Base-by-base conservation (phyloP, 2,329 filamentous ascomycete genomes). In the Akanthomyces lecanii region DNA sequence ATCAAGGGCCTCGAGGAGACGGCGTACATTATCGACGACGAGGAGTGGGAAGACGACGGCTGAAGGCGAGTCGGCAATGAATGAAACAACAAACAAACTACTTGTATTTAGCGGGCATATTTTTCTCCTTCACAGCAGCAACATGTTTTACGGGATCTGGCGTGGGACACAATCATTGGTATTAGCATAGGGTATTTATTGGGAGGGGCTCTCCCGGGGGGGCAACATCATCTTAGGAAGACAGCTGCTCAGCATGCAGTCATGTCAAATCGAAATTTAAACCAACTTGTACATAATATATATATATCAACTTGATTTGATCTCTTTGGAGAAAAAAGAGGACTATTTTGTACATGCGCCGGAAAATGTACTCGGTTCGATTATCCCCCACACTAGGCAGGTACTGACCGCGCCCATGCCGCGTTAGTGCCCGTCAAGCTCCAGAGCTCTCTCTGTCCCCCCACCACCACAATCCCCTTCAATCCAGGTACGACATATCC, bases 1-100 rank as follows among this genome's bases (percentile, higher is more conserved):
- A 73, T 91, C 45, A 80, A 77, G 65, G 86, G 82, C 2, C 71
- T 92, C 52, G 86, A 91, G 67, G 83, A 89, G 72, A 91, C 87
- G 11, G 87, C 82, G 48, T 72, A 71, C 14, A 70, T 83, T 33
- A 71, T 78, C 33, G 81, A 83, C 30, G 82, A 85, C 48, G 79
- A 82, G 51, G 77, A 78, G 18, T 73, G 73, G 25, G 48, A 58
- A 48, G 53, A 63, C 21, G 60, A 64, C 11, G 61, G 56, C 23
- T 58, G 28, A 61, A 28, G 2, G 21, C 28, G 11, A 11, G n/a
- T 42, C 7, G 25, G 6, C 23, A n/a, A 33, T 30, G 11, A 18
- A 33, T 16, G 28, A 36, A 36, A 36, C 14, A 36, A 33, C 16
- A 53, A 53, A 53, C 30, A 53, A 53, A 23, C 38, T 18, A 36